phyloP scores from a whole-genome alignment of 140 eudicot genomes.

The Ambrosia hybrid region DNA sequence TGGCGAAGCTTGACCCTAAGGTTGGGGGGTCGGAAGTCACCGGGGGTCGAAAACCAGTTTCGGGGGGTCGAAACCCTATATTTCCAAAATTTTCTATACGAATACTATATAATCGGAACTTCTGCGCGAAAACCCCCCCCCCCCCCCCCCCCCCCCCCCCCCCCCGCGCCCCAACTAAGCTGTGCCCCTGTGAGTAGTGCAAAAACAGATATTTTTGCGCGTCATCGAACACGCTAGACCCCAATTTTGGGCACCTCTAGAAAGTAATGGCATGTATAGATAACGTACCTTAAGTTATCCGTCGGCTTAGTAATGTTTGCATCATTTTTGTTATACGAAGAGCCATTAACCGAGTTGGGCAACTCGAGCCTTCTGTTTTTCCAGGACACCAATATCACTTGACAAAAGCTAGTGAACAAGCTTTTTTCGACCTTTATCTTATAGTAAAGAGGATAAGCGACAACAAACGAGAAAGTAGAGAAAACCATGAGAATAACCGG shows the following conservation, averaged over 20 bases:
- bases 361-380: conserved; percentile 35
- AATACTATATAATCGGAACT: no score
- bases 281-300: conserved; percentile 35
- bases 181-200: no score
- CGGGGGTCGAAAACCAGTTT: no score
- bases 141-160: no score
- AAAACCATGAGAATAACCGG: conserved; percentile 52
- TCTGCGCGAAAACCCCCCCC: no score
- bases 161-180: no score
- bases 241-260: not conserved
- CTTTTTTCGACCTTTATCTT: conserved; percentile 42
- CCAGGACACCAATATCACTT: conserved; percentile 34
- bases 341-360: conserved; percentile 17
- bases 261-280: not conserved
- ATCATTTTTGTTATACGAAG: conserved; percentile 26
- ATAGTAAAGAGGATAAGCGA: conserved; percentile 46
- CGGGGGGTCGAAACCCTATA: no score
- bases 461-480: conserved; percentile 38
- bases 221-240: not conserved
- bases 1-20: no score
- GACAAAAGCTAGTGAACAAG: conserved; percentile 43
- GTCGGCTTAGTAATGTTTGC: conserved; percentile 31
- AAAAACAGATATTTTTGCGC: not conserved
- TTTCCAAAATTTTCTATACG: no score
- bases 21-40: no score